Base-by-base conservation (phyloP, 306 rosid genomes). In the Glycine soja region DNA sequence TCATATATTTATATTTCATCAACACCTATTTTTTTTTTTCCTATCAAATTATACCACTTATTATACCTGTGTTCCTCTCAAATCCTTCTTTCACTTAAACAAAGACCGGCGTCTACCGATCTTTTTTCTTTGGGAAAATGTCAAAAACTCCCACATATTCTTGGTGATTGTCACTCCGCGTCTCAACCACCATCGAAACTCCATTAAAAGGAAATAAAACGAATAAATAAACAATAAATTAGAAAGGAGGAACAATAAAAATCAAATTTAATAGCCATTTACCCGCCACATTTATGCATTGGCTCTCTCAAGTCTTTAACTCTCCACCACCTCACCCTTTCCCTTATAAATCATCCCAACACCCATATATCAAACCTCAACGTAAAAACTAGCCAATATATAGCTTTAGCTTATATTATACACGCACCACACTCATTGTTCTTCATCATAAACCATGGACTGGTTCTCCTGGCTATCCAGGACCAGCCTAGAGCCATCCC, bases 381-480 rank as follows among this genome's bases (percentile, higher is more conserved):
- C 12, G 1, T 16, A 66, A 38, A 24, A 32, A 19, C 18, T 12
- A 46, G 45, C 72, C 36, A 38, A 36, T 38, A n/a, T 19, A 36
- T 8, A 74, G 36, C 63, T 24, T 24, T 24, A 24, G 30, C 30
- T 24, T 13, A 65, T 2, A 66, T 42, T 65, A 65, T 8, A 38
- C 50, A 46, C 45, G 13, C 4, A 38, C 13, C 43, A 42, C 15
- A 56, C 54, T 45, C 79, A 61, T 32, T 47, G 6, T 4, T 3
- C 40, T 36, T 54, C 77, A 3, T 9, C 16, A 19, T 24, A 70
- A 67, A 13, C 84, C 58, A 95, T 95, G 99, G 98, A 93, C 73
- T 95, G 99, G 99, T 95, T 93, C 86, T 84, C 98, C 6, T 95
- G 98, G 99, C 75, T 95, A 9, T 93, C 98, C 52, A 87, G 85